Evolutionary conservation across 1,284 basidiomycete genomes (phyloP), one percentile per base, ranked within the genome.

Genomic region (Hemileia vastatrix): DNA sequence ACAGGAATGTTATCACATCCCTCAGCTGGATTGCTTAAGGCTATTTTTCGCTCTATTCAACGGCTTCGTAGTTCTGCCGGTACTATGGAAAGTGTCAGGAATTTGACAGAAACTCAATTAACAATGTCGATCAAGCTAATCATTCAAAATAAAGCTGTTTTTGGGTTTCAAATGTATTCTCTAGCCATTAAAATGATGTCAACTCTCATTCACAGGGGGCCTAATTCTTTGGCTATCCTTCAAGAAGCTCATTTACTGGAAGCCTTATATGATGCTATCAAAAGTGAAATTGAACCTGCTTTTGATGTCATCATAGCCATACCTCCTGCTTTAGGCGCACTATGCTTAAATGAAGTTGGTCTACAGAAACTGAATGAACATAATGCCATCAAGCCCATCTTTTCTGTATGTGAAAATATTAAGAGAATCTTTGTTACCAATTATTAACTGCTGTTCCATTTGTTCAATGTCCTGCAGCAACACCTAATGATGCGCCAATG

Each of bases 141-240:
- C 54, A 86, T 97, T 70, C 83, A 87, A 70, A 81, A 90, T 70
- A 82, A 88, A 24, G 80, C 80, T 32, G 80, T 88, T 23, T 96
- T 96, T 77, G 95, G 95, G 2, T 82, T 89, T 0, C 87, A 85
- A 68, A 83, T 95, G 57, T 83, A 93, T 54, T 86, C 90, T 1
- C 80, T 70, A 89, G 90, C 90, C 1, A 90, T 95, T 80, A 93
- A 93, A 77, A 88, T 96, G 73, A 92, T 95, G 86, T 86, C 94
- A 5, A 92, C 92, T 0, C 98, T 98, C 76, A 86, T 98, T 11
- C 94, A 99, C 80, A 98, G 97, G 71, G 95, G 98, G 77, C 95
- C 95, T 8, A 97, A 93, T 0, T 94, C 90, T 15, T 80, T 99
- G 60, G 79, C 84, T 1, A 87, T 93, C 56, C 86, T 99, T 43